Conservation (phyloP, 2,329 filamentous ascomycete species). For the Fusarium sp. region DNA sequence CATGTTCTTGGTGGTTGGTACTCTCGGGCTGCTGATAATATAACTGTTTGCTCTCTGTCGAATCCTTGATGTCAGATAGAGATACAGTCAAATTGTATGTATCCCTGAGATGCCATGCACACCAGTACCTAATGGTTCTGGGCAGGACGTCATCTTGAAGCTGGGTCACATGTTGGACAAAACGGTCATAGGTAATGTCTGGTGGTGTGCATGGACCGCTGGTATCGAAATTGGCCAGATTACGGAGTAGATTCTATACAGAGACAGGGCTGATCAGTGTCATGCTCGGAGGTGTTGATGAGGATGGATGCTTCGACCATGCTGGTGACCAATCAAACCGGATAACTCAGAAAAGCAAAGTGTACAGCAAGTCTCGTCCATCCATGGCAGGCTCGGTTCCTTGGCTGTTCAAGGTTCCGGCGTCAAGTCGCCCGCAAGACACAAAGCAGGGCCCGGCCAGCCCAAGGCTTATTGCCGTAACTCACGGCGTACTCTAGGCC, state of each 20-base stretch:
- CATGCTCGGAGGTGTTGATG: slow-evolving; percentile 15
- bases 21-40: background rate
- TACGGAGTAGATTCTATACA: background rate
- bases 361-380: slow-evolving; percentile 8
- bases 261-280: slow-evolving; percentile 10
- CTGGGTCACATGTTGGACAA: slow-evolving; percentile 12
- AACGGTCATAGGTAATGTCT: slow-evolving; percentile 7
- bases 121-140: background rate
- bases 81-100: background rate
- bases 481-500: slow-evolving; percentile 24
- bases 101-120: background rate
- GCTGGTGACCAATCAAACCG: slow-evolving; percentile 35
- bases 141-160: slow-evolving; percentile 3
- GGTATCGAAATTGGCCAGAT: slow-evolving; percentile 17
- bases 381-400: slow-evolving; percentile 22
- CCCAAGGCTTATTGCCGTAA: slow-evolving; percentile 27
- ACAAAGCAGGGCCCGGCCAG: slow-evolving; percentile 23
- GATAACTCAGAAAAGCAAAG: slow-evolving; percentile 37
- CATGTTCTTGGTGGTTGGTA: slow-evolving; percentile 14
- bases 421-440: slow-evolving; percentile 30
- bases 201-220: slow-evolving; percentile 13
- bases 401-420: slow-evolving; percentile 31
- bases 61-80: background rate
- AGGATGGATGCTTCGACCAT: slow-evolving; percentile 25
- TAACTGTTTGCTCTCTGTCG: background rate